Base-by-base conservation (phyloP, 2,329 filamentous ascomycete species). In the Alternaria arbusti region DNA sequence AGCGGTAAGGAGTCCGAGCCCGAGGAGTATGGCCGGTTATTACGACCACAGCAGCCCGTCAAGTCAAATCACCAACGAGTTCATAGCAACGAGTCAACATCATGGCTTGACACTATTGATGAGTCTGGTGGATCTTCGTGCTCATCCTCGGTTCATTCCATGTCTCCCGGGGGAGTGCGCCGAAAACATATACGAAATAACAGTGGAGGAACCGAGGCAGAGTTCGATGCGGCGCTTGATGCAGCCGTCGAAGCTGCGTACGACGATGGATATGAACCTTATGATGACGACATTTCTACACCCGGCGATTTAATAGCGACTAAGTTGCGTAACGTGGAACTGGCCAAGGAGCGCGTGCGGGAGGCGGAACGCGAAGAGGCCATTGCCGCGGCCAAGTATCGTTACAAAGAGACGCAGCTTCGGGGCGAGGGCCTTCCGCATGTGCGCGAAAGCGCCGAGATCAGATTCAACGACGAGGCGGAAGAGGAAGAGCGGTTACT, bases 191-290 rank as follows among this genome's bases (percentile, higher is more conserved):
- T 93, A 57, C 88, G 91, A 52, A 85, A 85, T 36, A 77, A 86
- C 3, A 95, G 91, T 67, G 89, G 89, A 47, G 89, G 87, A 28
- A 96, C 93, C 0, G 93, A 97, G 77, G 91, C 92, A 7, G 94
- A 97, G 75, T 97, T 98, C 69, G 94, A 97, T 80, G 94, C 93
- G 9, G 96, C 96, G 5, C 85, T 98, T 46, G 95, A 98, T 81
- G 95, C 94, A 23, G 96, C 96, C 13, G 94, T 98, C 9, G 96
- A 98, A 79, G 95, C 95, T 54, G 96, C 95, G 6, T 99, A 98
- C 78, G 91, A 97, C 77, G 94, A 97, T 66, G 92, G 92, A 1
- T 92, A 93, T 67, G 94, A 97, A 75, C 91, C 91, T 5, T 88
- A 87, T 78, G 82, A 83, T 23, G 80, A 84, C 26, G 22, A 83